Percentiles rank a stretch among this genome's conserved stretches.
Evolutionary conservation across 768 basidiomycete genomes (phyloP).

Genomic region (Clitopilus hobsonii): DNA sequence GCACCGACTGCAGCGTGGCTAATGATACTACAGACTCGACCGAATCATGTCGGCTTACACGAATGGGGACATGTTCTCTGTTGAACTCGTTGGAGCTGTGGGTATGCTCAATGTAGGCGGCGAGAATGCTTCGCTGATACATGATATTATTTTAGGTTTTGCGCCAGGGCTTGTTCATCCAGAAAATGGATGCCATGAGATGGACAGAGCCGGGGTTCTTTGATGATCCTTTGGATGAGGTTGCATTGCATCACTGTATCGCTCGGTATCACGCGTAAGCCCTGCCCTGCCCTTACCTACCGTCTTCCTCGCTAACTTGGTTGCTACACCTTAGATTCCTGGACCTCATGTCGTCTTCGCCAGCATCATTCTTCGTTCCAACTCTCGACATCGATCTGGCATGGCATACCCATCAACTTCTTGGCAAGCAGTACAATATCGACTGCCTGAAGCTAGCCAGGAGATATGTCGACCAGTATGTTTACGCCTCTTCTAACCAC

Average conservation of each 20-base stretch:
- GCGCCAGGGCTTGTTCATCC: slow-evolving; percentile 49
- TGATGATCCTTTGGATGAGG: slow-evolving; percentile 26
- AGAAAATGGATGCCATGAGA: slow-evolving; percentile 43
- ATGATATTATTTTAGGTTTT: slow-evolving; percentile 46
- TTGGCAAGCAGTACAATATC: slow-evolving; percentile 31
- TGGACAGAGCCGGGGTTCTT: slow-evolving; percentile 48
- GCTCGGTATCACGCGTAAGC: slow-evolving; percentile 56
- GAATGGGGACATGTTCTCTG: background rate
- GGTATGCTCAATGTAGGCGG: background rate
- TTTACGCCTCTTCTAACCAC: background rate
- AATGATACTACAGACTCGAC: background rate
- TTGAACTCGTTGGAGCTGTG: slow-evolving; percentile 1
- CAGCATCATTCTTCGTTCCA: slow-evolving; percentile 37
- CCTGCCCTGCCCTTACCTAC: background rate
- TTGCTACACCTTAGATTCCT: slow-evolving; percentile 31
- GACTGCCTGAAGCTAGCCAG: slow-evolving; percentile 35
- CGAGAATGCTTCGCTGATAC: background rate
- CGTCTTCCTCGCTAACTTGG: background rate
- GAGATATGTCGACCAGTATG: slow-evolving; percentile 45
- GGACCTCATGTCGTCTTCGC: slow-evolving; percentile 37
- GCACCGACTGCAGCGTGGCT: no score
- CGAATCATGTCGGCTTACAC: background rate
- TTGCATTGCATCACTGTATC: slow-evolving; percentile 42
- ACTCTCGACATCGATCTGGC: slow-evolving; percentile 62
- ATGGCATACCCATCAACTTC: slow-evolving; percentile 65